Evolutionary conservation across 1,284 basidiomycete species (phyloP).

Genomic region (Puccinia hordei): DNA sequence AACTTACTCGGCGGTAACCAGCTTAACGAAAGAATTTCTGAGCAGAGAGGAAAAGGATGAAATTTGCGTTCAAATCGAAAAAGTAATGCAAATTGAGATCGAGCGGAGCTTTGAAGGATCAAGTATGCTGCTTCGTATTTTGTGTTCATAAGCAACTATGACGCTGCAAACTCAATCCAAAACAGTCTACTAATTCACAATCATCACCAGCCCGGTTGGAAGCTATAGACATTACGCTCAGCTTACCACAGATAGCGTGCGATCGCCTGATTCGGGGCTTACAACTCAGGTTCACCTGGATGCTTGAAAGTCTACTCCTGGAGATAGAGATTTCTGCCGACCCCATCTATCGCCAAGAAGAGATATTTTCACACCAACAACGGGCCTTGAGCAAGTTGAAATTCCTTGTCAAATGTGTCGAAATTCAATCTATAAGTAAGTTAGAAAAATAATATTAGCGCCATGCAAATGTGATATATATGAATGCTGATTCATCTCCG

Average conservation of each 20-base stretch:
- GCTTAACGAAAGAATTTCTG: background rate
- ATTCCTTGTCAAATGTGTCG: constrained; percentile 21
- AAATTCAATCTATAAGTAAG: background rate
- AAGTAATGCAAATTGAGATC: background rate
- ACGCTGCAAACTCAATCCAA: background rate
- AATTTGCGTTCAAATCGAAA: constrained; percentile 5
- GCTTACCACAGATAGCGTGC: background rate
- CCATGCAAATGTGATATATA: background rate
- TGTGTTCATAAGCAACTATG: background rate
- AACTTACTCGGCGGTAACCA: background rate
- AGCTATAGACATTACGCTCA: constrained; percentile 2
- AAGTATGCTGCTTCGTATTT: background rate
- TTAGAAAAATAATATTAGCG: background rate
- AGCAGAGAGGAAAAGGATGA: constrained; percentile 2
- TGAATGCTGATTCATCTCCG: background rate
- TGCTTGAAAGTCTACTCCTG: constrained; percentile 19
- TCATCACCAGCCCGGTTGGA: background rate
- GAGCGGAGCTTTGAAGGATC: constrained; percentile 18
- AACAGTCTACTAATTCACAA: background rate
- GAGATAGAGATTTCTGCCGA: constrained; percentile 16
- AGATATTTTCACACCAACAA: background rate
- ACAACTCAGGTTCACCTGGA: background rate
- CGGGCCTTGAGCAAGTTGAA: constrained; percentile 14
- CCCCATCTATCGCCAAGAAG: background rate
- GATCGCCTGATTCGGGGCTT: constrained; percentile 13